Base-by-base conservation (phyloP, 306 rosid genomes). In the Trifolium subterraneum region DNA sequence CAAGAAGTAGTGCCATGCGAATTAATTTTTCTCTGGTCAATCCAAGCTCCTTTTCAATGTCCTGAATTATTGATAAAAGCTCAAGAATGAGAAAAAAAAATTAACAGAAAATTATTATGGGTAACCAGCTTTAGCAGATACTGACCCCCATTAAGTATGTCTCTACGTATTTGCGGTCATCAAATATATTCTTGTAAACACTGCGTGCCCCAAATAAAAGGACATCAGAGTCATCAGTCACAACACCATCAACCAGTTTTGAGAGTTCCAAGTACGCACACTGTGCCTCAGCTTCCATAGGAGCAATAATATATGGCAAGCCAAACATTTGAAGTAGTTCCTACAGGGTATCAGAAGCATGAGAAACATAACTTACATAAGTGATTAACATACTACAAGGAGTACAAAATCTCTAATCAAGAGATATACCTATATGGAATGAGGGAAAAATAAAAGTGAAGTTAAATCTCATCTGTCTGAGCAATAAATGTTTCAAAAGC, bases 271-370 rank as follows among this genome's bases (percentile, higher is more conserved):
- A 71, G 81, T 81, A 87, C 65, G 98, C 98, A 79, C 98, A 93
- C 67, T 93, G 98, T 18, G 97, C 97, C 87, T 93, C 98, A 35
- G 98, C 98, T 86, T 93, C 98, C 97, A 89, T 93, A 1, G 98
- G 98, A 64, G 98, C 96, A 79, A 93, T 89, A 73, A 93, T 91
- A 86, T 91, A 93, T 12, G 98, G 98, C 86, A 91, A 81, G 52
- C 98, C 97, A 83, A 93, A 93, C 92, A 93, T 93, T 88, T 93
- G 97, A 83, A 93, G 81, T 70, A 93, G 88, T 84, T 93, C 98
- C 98, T 93, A 70, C 70, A 78, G 71, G 74, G 39, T 27, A 50
- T 41, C 72, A 22, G 68, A 81, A 31, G 65, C 78, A 55, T 55
- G 62, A 80, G 77, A 68, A 64, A n/a, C n/a, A n/a, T n/a, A n/a